Evolutionary conservation across 257 asterid species (phyloP), one percentile per base, ranked within the genome.

Genomic region (Petunia axillaris): DNA sequence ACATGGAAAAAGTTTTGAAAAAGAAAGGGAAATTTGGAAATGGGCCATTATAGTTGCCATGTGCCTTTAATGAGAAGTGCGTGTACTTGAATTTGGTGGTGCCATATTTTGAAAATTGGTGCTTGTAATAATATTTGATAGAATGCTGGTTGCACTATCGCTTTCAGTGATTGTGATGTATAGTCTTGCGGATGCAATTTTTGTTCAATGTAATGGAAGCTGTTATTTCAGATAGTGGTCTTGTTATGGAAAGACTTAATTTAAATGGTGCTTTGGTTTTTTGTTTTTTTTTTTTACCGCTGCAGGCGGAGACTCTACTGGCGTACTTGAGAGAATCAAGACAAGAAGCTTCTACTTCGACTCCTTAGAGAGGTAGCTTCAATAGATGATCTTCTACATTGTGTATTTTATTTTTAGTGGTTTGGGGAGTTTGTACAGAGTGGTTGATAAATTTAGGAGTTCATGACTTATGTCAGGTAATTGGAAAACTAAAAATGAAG

Each of bases 241-340:
- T 75, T 71, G 15, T 43, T 7, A 35, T 36, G 70, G 50, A 58
- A 70, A 65, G 52, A 14, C 68, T 75, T 74, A 38, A 62, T 77
- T 62, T 76, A 62, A 80, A 80, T 77, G 60, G 79, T 77, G 54
- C 43, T 66, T 64, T 63, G 39, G 53, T 16, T 3, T 52, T 3
- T 78, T 46, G 35, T 55, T 83, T 77, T 84, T 87, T 25, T 25
- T 25, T 25, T 25, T 25, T 25, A 25, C 25, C 25, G 25, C 25
- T 85, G 85, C 97, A 95, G 99, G 98, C 97, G 78, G 99, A 95
- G 83, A 91, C 89, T 50, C 95, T 95, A 79, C 97, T 95, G 44
- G 95, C 90, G 77, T 90, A 89, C 89, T 89, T 95, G 92, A 92
- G 99, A 88, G 99, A 94, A 84, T 90, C 96, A 77, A 95, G 99